Evolutionary conservation across 225 moss, liverwort and hornwort species (phyloP), one percentile per base, ranked within the genome.

Genomic region (Physcomitrium patens): DNA sequence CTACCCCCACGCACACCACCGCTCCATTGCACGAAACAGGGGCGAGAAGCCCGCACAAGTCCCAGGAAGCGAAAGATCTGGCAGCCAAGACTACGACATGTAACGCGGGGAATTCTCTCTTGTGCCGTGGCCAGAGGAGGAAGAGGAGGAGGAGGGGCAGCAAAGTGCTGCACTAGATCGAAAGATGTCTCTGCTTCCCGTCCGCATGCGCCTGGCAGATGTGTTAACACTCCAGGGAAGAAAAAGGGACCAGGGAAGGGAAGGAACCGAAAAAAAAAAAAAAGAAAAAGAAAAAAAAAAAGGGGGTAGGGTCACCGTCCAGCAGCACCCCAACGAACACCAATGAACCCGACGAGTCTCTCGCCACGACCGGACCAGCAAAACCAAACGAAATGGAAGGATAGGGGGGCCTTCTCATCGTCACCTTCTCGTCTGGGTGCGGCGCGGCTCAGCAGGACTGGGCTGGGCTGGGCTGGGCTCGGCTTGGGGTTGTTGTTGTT

Each of bases 281-380:
- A n/a, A n/a, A n/a, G n/a, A n/a, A n/a, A n/a, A n/a, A n/a, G n/a
- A n/a, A n/a, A n/a, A n/a, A n/a, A n/a, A 37, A 49, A 31, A 37
- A 69, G 51, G n/a, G n/a, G n/a, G 52, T 48, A 56, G 47, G 62
- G 74, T 65, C 70, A 52, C 76, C 60, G 65, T 70, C 76, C 70
- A 51, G 51, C 7, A 47, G 59, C 31, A 37, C 31, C 31, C 31
- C 31, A 37, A 37, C 31, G 31, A 37, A 37, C 31, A 37, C 4
- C 31, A 37, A 37, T 37, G 31, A 37, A 37, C 31, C 31, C 31
- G 31, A 37, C 31, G 31, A 37, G 31, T 1, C 31, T 1, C 31
- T 37, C 31, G 31, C 31, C 31, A 37, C 31, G 31, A 37, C 31
- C 31, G 31, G 31, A 37, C 31, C 31, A 37, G 31, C 31, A 37